These are phyloP conservation scores for Kodamaea leandrae DNA, from an alignment of 805 yeast species.

Conservation along the genomic window DNA sequence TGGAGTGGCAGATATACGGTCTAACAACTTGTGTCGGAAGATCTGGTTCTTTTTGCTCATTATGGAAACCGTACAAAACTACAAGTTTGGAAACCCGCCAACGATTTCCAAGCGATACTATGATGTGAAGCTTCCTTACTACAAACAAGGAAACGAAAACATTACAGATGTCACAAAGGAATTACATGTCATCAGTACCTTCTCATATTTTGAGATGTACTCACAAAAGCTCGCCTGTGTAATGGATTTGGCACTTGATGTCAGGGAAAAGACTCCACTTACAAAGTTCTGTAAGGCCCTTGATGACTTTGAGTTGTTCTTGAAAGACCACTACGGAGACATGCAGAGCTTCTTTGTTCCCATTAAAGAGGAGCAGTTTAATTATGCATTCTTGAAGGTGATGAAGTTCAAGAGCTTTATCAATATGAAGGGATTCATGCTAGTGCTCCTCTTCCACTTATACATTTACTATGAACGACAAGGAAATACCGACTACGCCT, in stretches of 20 bases:
- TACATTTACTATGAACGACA: constrained; percentile 39
- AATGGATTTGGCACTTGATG: constrained; percentile 15
- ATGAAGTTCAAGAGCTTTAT: constrained; percentile 17
- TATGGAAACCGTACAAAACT: constrained; percentile 30
- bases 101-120: constrained; percentile 25
- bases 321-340: constrained; percentile 13
- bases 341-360: constrained; percentile 24
- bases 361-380: not conserved
- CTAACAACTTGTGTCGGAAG: constrained; percentile 46
- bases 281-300: constrained; percentile 11
- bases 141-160: constrained; percentile 35
- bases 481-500: constrained; percentile 26
- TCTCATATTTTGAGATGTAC: constrained; percentile 27
- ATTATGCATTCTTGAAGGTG: constrained; percentile 12
- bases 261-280: constrained; percentile 13
- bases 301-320: constrained; percentile 10
- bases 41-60: constrained; percentile 46
- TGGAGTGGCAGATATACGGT: constrained; percentile 20
- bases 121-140: constrained; percentile 29
- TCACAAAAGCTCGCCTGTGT: constrained; percentile 16
- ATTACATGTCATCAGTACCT: constrained; percentile 22
- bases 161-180: constrained; percentile 22
- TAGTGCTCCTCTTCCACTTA: constrained; percentile 32
- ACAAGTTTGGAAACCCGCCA: constrained; percentile 35
- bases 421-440: constrained; percentile 18